Evolutionary conservation across 352 stramenopile genomes (phyloP), one percentile per base, ranked within the genome.

Genomic region (Pythium aristosporum): DNA sequence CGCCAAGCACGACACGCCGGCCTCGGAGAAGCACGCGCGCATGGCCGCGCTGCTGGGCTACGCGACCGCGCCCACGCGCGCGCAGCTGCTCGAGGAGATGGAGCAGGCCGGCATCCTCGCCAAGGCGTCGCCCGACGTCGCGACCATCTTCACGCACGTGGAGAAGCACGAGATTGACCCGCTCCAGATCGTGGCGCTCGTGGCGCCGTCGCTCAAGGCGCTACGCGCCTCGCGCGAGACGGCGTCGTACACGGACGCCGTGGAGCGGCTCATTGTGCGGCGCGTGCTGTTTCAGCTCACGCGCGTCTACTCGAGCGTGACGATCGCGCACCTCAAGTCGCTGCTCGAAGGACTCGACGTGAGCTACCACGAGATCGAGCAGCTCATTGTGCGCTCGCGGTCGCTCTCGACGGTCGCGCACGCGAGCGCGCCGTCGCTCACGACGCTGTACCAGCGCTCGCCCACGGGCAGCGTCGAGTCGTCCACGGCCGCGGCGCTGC

Each of bases 1-100:
- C 20, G 91, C 90, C 53, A 77, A 88, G 44, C 76, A 87, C 23
- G 47, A 69, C 1, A 68, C 25, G 25, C 25, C 73, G 6, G 80
- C 53, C 46, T 72, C 73, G 55, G 93, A 98, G 71, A 98, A 98
- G 80, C 97, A 91, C 71, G 76, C 79, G 23, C 88, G 96, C 37
- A 98, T 99, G 89, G 94, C 96, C n/a, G 85, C 87, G 13, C 75
- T 99, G 16, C 72, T 99, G 15, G 94, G 94, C 52, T 98, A 77
- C 76, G 77, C 70, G 59, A 89, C 72, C 13, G 88, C 80, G 18
- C 94, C 96, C 0, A 97, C 91, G 42, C 88, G 96, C 51, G 87
- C 91, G 61, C 93, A 96, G 32, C 76, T 99, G 48, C 76, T 99
- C 7, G 80, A 91, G 20, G 95, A 98, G 65, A 91, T 98, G 57